phyloP scores from a whole-genome alignment of 441 rosid species.

The Mallotus repandus region DNA sequence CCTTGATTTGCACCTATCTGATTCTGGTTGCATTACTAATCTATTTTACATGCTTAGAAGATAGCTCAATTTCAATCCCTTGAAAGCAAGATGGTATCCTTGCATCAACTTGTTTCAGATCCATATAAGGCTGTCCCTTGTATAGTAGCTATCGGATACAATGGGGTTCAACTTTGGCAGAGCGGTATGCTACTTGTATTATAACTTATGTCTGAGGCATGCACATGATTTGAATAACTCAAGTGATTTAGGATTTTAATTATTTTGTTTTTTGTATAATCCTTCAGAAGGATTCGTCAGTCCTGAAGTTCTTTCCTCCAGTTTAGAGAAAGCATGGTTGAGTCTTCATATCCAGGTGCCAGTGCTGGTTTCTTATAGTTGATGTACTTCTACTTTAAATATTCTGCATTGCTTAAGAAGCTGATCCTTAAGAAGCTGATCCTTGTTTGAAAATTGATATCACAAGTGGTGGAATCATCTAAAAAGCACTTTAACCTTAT shows the following conservation, averaged over 20 bases:
- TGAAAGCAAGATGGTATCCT: constrained; percentile 37
- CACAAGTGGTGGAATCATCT: neutral
- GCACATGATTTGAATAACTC: neutral
- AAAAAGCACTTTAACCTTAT: neutral
- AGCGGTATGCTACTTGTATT: constrained; percentile 43
- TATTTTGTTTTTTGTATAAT: constrained; percentile 17
- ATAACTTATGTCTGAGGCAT: constrained; percentile 10
- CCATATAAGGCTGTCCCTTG: constrained; percentile 70
- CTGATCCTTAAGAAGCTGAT: no score
- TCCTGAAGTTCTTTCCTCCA: constrained; percentile 65
- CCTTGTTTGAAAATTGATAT: neutral
- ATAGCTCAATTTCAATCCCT: neutral
- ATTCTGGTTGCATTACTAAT: neutral
- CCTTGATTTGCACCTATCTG: neutral
- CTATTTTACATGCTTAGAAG: constrained; percentile 3
- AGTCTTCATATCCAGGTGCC: constrained; percentile 79
- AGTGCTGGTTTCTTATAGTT: neutral
- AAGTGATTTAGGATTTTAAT: neutral
- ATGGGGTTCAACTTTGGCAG: constrained; percentile 80
- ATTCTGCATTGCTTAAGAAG: neutral
- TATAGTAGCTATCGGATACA: constrained; percentile 74
- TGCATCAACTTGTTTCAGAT: constrained; percentile 58
- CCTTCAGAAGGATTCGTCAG: constrained; percentile 59
- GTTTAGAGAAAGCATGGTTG: constrained; percentile 74
- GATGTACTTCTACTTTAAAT: neutral